A percentile compares a stretch with the other conserved stretches of the same genome.
These are phyloP conservation scores for Ceratobasidium sp. DNA, from an alignment of 1,284 basidiomycete species.

Conservation along the genomic window DNA sequence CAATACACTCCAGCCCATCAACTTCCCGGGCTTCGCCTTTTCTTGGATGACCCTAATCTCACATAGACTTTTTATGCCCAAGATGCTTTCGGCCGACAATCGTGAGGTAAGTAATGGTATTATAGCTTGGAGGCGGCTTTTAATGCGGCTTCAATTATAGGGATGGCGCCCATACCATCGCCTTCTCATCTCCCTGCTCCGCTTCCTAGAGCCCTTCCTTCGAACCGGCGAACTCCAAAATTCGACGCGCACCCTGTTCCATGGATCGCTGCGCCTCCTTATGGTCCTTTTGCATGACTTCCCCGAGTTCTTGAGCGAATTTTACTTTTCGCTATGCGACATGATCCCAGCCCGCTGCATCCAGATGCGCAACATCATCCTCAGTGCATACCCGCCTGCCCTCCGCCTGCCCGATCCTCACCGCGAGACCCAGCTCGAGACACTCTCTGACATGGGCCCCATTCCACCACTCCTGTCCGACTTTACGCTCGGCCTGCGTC, in stretches of 20 bases:
- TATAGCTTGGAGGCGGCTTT: conserved; percentile 40
- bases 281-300: conserved; percentile 98
- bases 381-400: conserved; percentile 93
- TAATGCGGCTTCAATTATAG: conserved; percentile 49
- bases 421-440: conserved; percentile 70
- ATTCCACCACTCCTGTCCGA: conserved; percentile 92
- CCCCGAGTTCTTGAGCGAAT: conserved; percentile 96
- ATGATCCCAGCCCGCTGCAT: conserved; percentile 91
- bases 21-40: conserved; percentile 98
- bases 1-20: conserved; percentile 93
- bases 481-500: conserved; percentile 80
- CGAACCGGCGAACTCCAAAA: conserved; percentile 79
- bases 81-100: conserved; percentile 83
- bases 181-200: conserved; percentile 88
- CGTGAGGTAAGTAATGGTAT: conserved; percentile 66
- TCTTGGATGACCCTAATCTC: conserved; percentile 98
- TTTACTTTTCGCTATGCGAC: conserved; percentile 95
- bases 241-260: conserved; percentile 89
- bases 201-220: conserved; percentile 93
- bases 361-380: conserved; percentile 95
- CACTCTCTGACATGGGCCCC: conserved; percentile 85
- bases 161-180: conserved; percentile 98
- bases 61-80: conserved; percentile 97
- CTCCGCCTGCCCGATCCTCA: conserved; percentile 89
- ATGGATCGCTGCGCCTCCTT: conserved; percentile 89